Base-by-base conservation (phyloP, 2,329 filamentous ascomycete genomes). In the Cladosporium sp. region DNA sequence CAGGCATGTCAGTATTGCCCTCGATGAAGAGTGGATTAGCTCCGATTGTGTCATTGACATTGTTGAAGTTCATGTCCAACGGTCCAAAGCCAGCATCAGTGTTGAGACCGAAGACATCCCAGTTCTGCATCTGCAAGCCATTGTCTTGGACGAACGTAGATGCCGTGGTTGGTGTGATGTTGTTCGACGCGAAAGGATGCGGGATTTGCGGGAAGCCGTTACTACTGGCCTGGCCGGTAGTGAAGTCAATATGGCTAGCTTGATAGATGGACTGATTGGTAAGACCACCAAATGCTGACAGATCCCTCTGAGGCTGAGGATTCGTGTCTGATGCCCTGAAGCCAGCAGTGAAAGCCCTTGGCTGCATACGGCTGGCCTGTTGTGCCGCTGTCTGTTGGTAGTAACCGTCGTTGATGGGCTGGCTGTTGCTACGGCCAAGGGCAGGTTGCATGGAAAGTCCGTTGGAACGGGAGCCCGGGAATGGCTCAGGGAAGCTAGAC, bases 401-500 rank as follows among this genome's bases (percentile, higher is more conserved):
- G 43, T 56, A 58, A 28, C 49, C 52, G 19, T 40, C 51, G 19
- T 60, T 22, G 8, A 19, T 37, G 20, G 51, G n/a, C 25, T 55
- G 54, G 34, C 37, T 36, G 22, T 19, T 54, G 30, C 14, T 12
- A 12, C 40, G 57, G 34, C 42, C 28, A 25, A 28, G 12, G 15
- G 37, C 47, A 7, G 28, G 9, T 11, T 22, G 19, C 15, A 15
- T 19, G 15, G n/a, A 51, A 5, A 14, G 22, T 30, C 9, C 37
- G 19, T 40, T 38, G 5, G 51, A 4, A 12, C 43, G 42, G 15
- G 50, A 30, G 5, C 17, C 37, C 6, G 40, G n/a, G 20, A 55
- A 47, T 1, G 51, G 51, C 20, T 36, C 57, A 34, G 55, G 42
- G 22, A 66, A 64, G 28, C 55, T 59, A 30, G 64, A 61, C 2